phyloP scores from a whole-genome alignment of 2,329 filamentous ascomycete species.

The Exophiala sp. region DNA sequence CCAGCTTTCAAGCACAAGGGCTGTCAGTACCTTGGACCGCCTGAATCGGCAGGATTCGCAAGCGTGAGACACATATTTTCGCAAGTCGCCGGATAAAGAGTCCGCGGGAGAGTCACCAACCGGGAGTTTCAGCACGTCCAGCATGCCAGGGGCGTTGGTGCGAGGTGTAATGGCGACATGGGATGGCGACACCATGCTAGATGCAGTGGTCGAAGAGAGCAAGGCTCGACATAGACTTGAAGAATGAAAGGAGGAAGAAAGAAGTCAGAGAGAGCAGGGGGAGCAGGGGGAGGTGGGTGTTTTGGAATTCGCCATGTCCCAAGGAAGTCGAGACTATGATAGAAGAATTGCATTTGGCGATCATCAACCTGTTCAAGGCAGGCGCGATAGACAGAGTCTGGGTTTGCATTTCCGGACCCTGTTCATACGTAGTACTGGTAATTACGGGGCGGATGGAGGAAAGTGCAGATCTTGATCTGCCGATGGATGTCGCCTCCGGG shows the following conservation, averaged over 20 bases:
- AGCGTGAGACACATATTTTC: slow-evolving; percentile 14
- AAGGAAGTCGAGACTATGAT: too few relatives aligned
- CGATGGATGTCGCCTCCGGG: too few relatives aligned
- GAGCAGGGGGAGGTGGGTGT: too few relatives aligned
- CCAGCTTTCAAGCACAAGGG: too few relatives aligned
- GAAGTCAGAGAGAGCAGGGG: not conserved
- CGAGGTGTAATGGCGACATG: not conserved
- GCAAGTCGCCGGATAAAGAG: not conserved
- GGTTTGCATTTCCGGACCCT: too few relatives aligned
- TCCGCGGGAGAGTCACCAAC: not conserved
- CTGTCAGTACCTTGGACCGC: slow-evolving; percentile 14
- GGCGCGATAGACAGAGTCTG: too few relatives aligned
- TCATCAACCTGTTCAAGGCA: too few relatives aligned
- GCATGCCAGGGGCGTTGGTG: not conserved
- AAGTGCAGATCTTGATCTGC: too few relatives aligned
- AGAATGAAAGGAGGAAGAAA: not conserved
- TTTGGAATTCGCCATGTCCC: too few relatives aligned
- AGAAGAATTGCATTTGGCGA: too few relatives aligned
- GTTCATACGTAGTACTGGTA: too few relatives aligned
- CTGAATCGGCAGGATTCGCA: slow-evolving; percentile 11
- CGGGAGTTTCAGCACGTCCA: not conserved
- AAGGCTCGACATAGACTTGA: not conserved
- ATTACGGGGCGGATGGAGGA: too few relatives aligned
- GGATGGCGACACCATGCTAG: not conserved
- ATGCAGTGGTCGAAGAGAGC: not conserved